A percentile compares a stretch with the other conserved stretches of the same genome.
These are phyloP conservation scores for Erythrobasidium hasegawianum DNA, from an alignment of 1,284 basidiomycete species.

Conservation along the genomic window DNA sequence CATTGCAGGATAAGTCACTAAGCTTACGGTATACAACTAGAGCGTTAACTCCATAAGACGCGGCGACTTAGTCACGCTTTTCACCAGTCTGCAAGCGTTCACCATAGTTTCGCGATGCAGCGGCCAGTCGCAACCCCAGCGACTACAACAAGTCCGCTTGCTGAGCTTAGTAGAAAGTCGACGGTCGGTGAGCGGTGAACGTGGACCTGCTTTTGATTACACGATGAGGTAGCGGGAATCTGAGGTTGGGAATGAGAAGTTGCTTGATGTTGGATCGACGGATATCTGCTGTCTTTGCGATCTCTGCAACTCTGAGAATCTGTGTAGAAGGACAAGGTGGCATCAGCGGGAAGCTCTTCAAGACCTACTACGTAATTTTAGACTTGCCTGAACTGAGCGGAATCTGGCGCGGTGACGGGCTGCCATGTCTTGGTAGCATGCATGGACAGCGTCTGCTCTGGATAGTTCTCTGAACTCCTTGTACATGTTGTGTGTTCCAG, in stretches of 20 bases:
- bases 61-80: no score
- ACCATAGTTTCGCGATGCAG: no score
- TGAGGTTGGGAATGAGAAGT: conserved; percentile 81
- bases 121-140: no score
- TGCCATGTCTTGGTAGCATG: conserved; percentile 99
- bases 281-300: conserved; percentile 86
- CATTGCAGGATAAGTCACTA: no score
- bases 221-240: conserved; percentile 97
- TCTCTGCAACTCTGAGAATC: conserved; percentile 90
- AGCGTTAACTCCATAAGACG: no score
- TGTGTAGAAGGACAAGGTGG: conserved; percentile 48
- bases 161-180: conserved; percentile 51
- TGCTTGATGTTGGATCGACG: conserved; percentile 69
- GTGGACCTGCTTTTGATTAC: conserved; percentile 50
- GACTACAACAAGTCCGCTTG: no score
- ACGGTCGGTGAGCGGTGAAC: conserved; percentile 51
- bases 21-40: no score
- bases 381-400: conserved; percentile 87
- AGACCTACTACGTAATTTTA: no score
- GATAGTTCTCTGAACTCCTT: conserved; percentile 94
- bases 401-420: conserved; percentile 98
- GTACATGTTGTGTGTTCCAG: conserved; percentile 88
- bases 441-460: conserved; percentile 91
- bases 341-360: conserved; percentile 21
- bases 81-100: no score